Base-by-base conservation (phyloP, 2,329 filamentous ascomycete species). In the Cyanodermella asteris region DNA sequence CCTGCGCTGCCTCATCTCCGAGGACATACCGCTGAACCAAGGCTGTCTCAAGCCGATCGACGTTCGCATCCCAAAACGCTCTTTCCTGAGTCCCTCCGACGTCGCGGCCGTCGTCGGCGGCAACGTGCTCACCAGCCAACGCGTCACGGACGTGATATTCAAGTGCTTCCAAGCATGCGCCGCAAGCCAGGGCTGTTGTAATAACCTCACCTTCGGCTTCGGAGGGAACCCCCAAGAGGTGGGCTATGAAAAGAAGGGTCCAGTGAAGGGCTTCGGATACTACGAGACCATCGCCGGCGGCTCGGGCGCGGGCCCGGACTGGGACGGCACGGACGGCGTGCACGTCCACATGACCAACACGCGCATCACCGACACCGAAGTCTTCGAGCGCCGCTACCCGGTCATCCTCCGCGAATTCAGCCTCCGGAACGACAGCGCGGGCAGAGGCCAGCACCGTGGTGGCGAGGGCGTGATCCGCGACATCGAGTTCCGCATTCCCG, bases 311-410 rank as follows among this genome's bases (percentile, higher is more conserved):
- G 75, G 75, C 0, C 61, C 69, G 0, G 56, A 57, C 9, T 82
- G 75, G 75, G 56, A 72, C 31, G 76, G 76, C 18, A 71, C 72
- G 7, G 66, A 56, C 26, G 75, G 73, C 10, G 73, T 82, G n/a
- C 74, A 84, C 42, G 73, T 66, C 2, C 74, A 84, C 48, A 81
- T 82, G 72, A 84, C 77, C 5, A 87, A 87, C 44, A 84, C 76
- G 3, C 62, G 75, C 9, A 84, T 82, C 40, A 82, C 76, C 0
- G 77, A 84, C 41, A 59, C 71, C 0, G 77, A 87, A 43, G 63
- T 81, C 5, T 75, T 84, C 34, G 76, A 84, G 50, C 58, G 72
- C 15, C 54, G 76, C 6, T 81, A 81, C 38, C 75, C 75, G 0
- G 73, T 81, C 2, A 45, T 87, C 2, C 49, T 87, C 17, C 56